These are phyloP conservation scores for Lactifluus subvellereus DNA, from an alignment of 768 basidiomycete genomes.

Conservation along the genomic window DNA sequence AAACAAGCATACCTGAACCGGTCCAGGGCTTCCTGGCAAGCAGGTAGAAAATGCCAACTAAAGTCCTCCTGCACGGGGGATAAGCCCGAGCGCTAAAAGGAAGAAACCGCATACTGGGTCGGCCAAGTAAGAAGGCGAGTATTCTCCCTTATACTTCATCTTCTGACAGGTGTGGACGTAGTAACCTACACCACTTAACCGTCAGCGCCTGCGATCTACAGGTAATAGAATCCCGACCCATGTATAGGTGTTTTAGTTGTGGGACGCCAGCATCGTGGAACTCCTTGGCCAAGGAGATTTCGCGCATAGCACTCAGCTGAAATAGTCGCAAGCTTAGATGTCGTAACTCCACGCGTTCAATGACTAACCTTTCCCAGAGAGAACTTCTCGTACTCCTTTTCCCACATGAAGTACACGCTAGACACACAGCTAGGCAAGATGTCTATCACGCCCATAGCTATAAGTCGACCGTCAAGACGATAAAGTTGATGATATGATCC, in stretches of 20 bases:
- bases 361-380: slow-evolving; percentile 69
- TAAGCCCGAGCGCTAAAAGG: background rate
- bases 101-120: slow-evolving; percentile 59
- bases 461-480: slow-evolving; percentile 68
- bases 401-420: slow-evolving; percentile 88
- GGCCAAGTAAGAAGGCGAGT: slow-evolving; percentile 76
- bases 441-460: slow-evolving; percentile 87
- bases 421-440: slow-evolving; percentile 84
- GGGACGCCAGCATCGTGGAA: slow-evolving; percentile 63
- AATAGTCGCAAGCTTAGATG: background rate
- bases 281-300: slow-evolving; percentile 68
- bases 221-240: slow-evolving; percentile 54
- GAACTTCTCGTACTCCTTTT: slow-evolving; percentile 57
- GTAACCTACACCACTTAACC: slow-evolving; percentile 50
- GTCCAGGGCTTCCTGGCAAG: slow-evolving; percentile 57
- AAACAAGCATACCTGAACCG: slow-evolving; percentile 64
- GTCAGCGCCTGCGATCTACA: background rate
- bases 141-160: slow-evolving; percentile 96
- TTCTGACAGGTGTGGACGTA: slow-evolving; percentile 91
- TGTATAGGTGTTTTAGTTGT: slow-evolving; percentile 67
- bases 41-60: slow-evolving; percentile 64
- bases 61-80: slow-evolving; percentile 58
- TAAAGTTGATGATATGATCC: slow-evolving; percentile 95
- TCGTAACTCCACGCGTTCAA: background rate
- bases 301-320: slow-evolving; percentile 81